Percentiles rank a stretch among this genome's conserved stretches.
phyloP scores from a whole-genome alignment of 192 early-diverging fungal species.

The Rhizophagus prolifer region DNA sequence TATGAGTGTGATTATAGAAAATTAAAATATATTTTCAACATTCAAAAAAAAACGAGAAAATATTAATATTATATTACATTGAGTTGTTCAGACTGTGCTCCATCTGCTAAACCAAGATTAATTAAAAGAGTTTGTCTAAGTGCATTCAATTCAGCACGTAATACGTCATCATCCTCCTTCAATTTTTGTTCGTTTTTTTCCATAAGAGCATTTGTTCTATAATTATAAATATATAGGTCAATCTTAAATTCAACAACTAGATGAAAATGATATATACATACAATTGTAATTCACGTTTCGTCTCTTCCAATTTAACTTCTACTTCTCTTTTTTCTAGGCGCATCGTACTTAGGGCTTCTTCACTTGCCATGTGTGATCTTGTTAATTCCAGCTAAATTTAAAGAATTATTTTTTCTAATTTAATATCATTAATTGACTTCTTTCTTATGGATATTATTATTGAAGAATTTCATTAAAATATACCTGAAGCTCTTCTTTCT shows the following conservation, averaged over 20 bases:
- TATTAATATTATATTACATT: neutral
- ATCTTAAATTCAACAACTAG: neutral
- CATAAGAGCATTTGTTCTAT: slow-evolving; percentile 33
- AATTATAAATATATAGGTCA: neutral
- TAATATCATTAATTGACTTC: too few relatives aligned
- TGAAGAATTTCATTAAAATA: neutral
- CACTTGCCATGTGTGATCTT: slow-evolving; percentile 40
- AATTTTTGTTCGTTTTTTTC: slow-evolving; percentile 33
- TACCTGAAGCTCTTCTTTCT: slow-evolving; percentile 49
- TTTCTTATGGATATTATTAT: too few relatives aligned
- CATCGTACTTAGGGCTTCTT: slow-evolving; percentile 42
- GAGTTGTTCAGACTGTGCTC: slow-evolving; percentile 1
- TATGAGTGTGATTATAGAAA: neutral
- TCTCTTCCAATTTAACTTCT: slow-evolving; percentile 38
- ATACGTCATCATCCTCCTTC: slow-evolving; percentile 26
- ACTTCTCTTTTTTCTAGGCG: slow-evolving; percentile 39
- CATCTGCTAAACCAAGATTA: slow-evolving; percentile 36
- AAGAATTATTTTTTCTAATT: neutral
- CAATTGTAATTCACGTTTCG: slow-evolving; percentile 36
- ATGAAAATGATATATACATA: slow-evolving; percentile 15
- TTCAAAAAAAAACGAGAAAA: neutral
- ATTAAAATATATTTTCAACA: neutral
- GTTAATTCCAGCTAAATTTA: slow-evolving; percentile 39
- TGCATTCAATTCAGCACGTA: slow-evolving; percentile 33
- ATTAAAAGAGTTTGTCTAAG: slow-evolving; percentile 34